Conservation (phyloP, 2,329 filamentous ascomycete genomes). For the Nothophaeocryptopus gaeumannii region DNA sequence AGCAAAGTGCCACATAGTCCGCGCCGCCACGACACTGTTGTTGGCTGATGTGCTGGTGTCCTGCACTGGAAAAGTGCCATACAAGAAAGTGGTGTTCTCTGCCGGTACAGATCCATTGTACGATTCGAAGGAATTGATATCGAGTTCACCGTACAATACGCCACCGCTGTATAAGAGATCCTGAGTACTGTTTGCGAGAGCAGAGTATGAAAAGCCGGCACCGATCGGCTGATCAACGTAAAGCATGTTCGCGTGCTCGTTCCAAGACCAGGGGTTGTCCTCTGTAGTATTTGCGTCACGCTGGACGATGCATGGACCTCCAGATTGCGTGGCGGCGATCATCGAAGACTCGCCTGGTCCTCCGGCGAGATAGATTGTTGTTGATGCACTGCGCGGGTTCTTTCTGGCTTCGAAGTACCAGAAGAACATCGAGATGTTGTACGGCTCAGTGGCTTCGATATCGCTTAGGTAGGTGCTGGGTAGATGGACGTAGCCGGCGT, state of each 20-base stretch:
- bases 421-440: slow-evolving; percentile 54
- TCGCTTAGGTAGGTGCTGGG: slow-evolving; percentile 39
- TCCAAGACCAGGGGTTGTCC: slow-evolving; percentile 59
- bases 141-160: slow-evolving; percentile 19
- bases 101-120: slow-evolving; percentile 14
- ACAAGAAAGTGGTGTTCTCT: slow-evolving; percentile 24
- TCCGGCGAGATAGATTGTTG: slow-evolving; percentile 61
- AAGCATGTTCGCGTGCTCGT: slow-evolving; percentile 57
- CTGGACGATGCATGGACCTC: slow-evolving; percentile 42
- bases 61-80: slow-evolving; percentile 24
- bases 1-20: slow-evolving; percentile 60
- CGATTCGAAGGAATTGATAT: slow-evolving; percentile 30
- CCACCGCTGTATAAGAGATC: slow-evolving; percentile 42
- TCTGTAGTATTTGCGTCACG: slow-evolving; percentile 39
- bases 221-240: slow-evolving; percentile 61
- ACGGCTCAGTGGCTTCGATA: slow-evolving; percentile 16
- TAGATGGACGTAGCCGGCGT: slow-evolving; percentile 57
- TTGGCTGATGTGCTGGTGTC: slow-evolving; percentile 16
- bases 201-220: slow-evolving; percentile 58
- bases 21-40: slow-evolving; percentile 21
- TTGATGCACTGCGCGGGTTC: slow-evolving; percentile 51
- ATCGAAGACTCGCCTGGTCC: slow-evolving; percentile 60
- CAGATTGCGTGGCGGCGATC: slow-evolving; percentile 55
- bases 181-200: slow-evolving; percentile 58
- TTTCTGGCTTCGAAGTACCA: slow-evolving; percentile 62